These are phyloP conservation scores for Mortierella sp. DNA, from an alignment of 371 early-diverging fungal species.

Conservation along the genomic window DNA sequence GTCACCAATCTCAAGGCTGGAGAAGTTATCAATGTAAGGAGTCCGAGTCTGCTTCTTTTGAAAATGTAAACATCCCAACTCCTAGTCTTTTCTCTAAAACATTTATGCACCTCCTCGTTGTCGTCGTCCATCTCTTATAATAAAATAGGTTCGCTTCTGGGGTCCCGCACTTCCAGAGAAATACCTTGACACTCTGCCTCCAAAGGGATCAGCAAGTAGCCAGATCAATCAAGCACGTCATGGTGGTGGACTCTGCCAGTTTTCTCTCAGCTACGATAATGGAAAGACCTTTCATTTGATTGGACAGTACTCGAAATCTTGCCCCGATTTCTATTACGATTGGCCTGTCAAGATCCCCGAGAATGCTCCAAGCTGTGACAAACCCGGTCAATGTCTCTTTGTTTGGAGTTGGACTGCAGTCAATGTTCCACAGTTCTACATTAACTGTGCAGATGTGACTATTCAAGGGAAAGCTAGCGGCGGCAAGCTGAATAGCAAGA, in stretches of 20 bases:
- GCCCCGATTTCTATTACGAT: slow-evolving; percentile 59
- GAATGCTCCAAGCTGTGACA: slow-evolving; percentile 60
- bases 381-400: slow-evolving; percentile 57
- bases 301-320: slow-evolving; percentile 44
- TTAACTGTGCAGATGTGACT: slow-evolving; percentile 76
- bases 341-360: slow-evolving; percentile 68
- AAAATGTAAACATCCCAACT: too few relatives aligned
- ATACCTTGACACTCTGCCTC: slow-evolving; percentile 3
- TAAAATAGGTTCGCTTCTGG: slow-evolving; percentile 44
- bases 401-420: slow-evolving; percentile 78
- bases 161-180: slow-evolving; percentile 22
- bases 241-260: slow-evolving; percentile 77
- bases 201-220: neutral
- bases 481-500: slow-evolving; percentile 3
- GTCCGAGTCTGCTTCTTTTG: neutral
- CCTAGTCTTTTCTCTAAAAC: neutral
- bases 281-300: slow-evolving; percentile 72
- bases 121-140: neutral
- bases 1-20: slow-evolving; percentile 41
- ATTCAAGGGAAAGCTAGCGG: slow-evolving; percentile 53
- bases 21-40: slow-evolving; percentile 33
- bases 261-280: slow-evolving; percentile 72
- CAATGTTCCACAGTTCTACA: slow-evolving; percentile 78
- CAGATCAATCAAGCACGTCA: slow-evolving; percentile 55
- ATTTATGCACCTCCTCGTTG: neutral